These are phyloP conservation scores for Podospora conica DNA, from an alignment of 495 filamentous ascomycete species.

Conservation along the genomic window DNA sequence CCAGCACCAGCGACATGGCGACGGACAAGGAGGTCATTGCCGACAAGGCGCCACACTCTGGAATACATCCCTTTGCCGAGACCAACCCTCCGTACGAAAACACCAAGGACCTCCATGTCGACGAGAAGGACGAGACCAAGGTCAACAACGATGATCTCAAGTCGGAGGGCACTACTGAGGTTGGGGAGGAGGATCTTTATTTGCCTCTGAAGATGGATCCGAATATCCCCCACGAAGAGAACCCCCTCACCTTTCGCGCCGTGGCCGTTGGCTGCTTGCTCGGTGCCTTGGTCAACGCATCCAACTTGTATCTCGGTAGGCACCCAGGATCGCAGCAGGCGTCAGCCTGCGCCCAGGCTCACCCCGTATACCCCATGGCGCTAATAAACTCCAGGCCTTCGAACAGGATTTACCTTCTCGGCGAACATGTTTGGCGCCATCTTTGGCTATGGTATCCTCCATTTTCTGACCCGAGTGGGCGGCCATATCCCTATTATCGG, in stretches of 20 bases:
- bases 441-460: conserved; percentile 61
- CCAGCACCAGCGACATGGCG: conserved; percentile 18
- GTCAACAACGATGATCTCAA: conserved; percentile 16
- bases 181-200: conserved; percentile 37
- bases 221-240: conserved; percentile 35
- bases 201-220: conserved; percentile 42
- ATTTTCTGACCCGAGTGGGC: conserved; percentile 41
- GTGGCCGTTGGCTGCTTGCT: conserved; percentile 51
- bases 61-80: conserved; percentile 26
- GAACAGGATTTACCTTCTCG: conserved; percentile 59
- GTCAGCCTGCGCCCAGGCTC: not conserved
- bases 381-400: conserved; percentile 45
- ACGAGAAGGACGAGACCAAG: conserved; percentile 16
- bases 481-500: conserved; percentile 52
- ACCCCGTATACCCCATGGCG: conserved; percentile 7
- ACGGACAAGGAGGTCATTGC: conserved; percentile 21
- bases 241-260: conserved; percentile 54
- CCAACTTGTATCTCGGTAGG: conserved; percentile 57
- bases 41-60: conserved; percentile 8
- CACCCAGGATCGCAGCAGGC: no score
- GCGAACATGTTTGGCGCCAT: conserved; percentile 57
- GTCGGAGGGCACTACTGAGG: conserved; percentile 6
- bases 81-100: conserved; percentile 20
- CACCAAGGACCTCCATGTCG: conserved; percentile 9
- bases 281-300: conserved; percentile 56